Evolutionary conservation across 345 rosid species (phyloP), one percentile per base, ranked within the genome.

Genomic region (Eucalyptus camaldulensis): DNA sequence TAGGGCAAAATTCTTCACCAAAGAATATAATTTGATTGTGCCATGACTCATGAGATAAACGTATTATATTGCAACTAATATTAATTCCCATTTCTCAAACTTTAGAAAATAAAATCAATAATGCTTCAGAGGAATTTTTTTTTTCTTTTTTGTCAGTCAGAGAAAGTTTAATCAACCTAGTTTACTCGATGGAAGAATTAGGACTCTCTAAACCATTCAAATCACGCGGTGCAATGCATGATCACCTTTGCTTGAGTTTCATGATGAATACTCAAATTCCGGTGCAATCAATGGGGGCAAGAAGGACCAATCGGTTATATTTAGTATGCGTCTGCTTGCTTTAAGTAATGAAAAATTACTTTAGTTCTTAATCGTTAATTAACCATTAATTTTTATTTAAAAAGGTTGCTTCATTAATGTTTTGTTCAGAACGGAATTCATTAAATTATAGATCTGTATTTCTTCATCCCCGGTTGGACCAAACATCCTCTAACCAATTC

Each of bases 371-470:
- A 69, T 69, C 6, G 2, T 17, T 1, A 3, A 1, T 69, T 31
- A 69, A 31, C 7, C 24, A 16, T 69, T 16, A 31, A 69, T 69
- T 14, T 65, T 65, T 29, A 31, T 65, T n/a, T 65, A 1, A 6
- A 65, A 65, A 0, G 9, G 1, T n/a, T 21, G n/a, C 37, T 31
- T n/a, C 37, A 1, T 1, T 60, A 0, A 25, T 60, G 37, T 65
- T n/a, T 65, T 65, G 19, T 65, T 1, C 76, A 29, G 3, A 65
- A n/a, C 37, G 0, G 21, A 65, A 65, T 65, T 65, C 37, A 31
- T 0, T 7, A n/a, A 65, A n/a, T 65, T 65, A 13, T 13, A 65
- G 37, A 31, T 65, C 19, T 65, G 19, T 65, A 65, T 65, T 29
- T n/a, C 76, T n/a, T 65, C 19, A 65, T 65, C 76, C 37, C 19